Evolutionary conservation across 1,284 basidiomycete genomes (phyloP).

Genomic region (Ceratobasidium sp.): DNA sequence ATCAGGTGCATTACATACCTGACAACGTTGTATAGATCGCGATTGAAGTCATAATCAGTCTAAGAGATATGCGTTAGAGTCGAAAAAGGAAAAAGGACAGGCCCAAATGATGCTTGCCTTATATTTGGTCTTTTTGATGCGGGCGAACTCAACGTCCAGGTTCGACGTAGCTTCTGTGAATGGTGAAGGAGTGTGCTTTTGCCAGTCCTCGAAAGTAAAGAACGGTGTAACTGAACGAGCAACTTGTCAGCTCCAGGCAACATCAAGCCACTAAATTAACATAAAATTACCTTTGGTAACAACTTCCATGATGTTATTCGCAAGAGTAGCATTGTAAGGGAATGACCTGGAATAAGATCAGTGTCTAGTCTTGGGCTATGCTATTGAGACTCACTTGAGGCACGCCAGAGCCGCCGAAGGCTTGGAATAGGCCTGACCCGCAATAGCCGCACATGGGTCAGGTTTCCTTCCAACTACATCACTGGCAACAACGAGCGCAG

Average conservation of each 20-base stretch:
- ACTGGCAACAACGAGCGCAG: neutral
- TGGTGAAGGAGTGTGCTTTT: conserved; percentile 69
- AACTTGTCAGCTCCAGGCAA: conserved; percentile 69
- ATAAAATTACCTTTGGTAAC: conserved; percentile 24
- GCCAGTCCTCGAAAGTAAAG: conserved; percentile 74
- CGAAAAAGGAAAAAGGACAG: neutral
- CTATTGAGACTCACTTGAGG: conserved; percentile 50
- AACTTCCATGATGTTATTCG: conserved; percentile 64
- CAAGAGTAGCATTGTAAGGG: conserved; percentile 73
- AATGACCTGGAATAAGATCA: conserved; percentile 61
- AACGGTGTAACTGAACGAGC: too few relatives aligned
- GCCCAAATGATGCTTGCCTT: conserved; percentile 56
- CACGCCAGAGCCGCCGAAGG: conserved; percentile 71
- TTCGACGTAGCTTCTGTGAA: conserved; percentile 73
- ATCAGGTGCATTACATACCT: conserved; percentile 51
- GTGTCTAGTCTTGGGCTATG: neutral
- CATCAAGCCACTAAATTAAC: neutral
- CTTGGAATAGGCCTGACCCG: conserved; percentile 63
- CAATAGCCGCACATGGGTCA: conserved; percentile 68
- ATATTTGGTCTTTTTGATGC: conserved; percentile 66
- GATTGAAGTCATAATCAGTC: conserved; percentile 75
- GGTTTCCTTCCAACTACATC: neutral
- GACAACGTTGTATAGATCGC: conserved; percentile 68
- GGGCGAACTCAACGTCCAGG: conserved; percentile 65
- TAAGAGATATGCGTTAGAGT: conserved; percentile 52